These are phyloP conservation scores for Reticulascus tulasneorum DNA, from an alignment of 2,329 filamentous ascomycete species.

Conservation along the genomic window DNA sequence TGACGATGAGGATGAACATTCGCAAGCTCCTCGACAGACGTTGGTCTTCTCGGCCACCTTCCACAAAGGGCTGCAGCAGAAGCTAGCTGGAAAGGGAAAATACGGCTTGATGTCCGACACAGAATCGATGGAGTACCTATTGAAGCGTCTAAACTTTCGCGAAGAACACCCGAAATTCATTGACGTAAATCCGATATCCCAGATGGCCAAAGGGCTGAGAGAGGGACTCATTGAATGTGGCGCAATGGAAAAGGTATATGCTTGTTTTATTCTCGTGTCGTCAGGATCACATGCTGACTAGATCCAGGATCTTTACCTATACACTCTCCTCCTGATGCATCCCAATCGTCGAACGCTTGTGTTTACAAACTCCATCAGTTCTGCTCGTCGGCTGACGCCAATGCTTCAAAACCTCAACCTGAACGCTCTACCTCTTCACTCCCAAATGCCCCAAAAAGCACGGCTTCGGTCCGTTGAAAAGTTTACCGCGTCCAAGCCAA, in stretches of 20 bases:
- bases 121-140: slow-evolving; percentile 87
- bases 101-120: slow-evolving; percentile 56
- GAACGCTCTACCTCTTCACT: slow-evolving; percentile 76
- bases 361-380: slow-evolving; percentile 94
- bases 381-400: slow-evolving; percentile 80
- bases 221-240: slow-evolving; percentile 91
- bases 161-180: slow-evolving; percentile 84
- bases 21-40: slow-evolving; percentile 64
- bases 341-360: slow-evolving; percentile 77
- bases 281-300: slow-evolving; percentile 13
- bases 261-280: background rate
- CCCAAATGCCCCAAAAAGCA: slow-evolving; percentile 93
- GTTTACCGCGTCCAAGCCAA: slow-evolving; percentile 63
- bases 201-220: slow-evolving; percentile 81
- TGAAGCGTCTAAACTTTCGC: slow-evolving; percentile 84
- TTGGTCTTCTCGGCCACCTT: slow-evolving; percentile 97
- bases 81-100: slow-evolving; percentile 74
- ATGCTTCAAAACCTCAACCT: slow-evolving; percentile 80
- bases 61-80: slow-evolving; percentile 85
- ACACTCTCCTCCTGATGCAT: slow-evolving; percentile 79
- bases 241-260: slow-evolving; percentile 79
- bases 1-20: slow-evolving; percentile 42
- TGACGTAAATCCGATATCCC: slow-evolving; percentile 82
- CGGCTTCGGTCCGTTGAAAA: slow-evolving; percentile 88
- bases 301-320: slow-evolving; percentile 79